Evolutionary conservation across 441 rosid species (phyloP).

Genomic region (Eutrema salsugineum): DNA sequence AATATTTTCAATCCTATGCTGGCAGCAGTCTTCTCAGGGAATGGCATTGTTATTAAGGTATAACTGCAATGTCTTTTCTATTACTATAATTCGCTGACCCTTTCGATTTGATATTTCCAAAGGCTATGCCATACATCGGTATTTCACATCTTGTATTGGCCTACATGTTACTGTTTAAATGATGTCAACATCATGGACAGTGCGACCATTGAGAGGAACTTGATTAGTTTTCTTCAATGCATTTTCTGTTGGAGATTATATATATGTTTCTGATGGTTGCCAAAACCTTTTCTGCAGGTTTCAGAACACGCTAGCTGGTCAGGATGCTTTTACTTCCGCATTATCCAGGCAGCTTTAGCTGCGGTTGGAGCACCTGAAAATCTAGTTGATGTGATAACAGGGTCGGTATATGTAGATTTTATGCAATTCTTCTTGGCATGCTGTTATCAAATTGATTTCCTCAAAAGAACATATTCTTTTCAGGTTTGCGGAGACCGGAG

Average conservation of each 20-base stretch:
- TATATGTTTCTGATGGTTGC: slow-evolving; percentile 12
- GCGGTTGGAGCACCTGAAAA: slow-evolving; percentile 98
- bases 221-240: neutral
- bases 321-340: slow-evolving; percentile 90
- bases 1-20: slow-evolving; percentile 97
- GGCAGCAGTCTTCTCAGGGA: slow-evolving; percentile 96
- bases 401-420: slow-evolving; percentile 45
- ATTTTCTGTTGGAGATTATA: neutral
- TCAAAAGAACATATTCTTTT: slow-evolving; percentile 7
- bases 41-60: slow-evolving; percentile 92
- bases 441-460: slow-evolving; percentile 10
- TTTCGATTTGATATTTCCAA: slow-evolving; percentile 7
- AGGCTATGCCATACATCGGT: slow-evolving; percentile 1
- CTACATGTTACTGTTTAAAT: slow-evolving; percentile 2
- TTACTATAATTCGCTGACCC: neutral
- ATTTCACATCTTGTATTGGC: neutral
- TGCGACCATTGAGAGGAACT: neutral
- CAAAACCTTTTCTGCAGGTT: slow-evolving; percentile 44
- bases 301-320: slow-evolving; percentile 99
- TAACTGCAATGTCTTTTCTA: neutral
- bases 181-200: neutral
- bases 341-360: slow-evolving; percentile 95
- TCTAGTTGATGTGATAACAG: slow-evolving; percentile 91
- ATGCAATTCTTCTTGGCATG: neutral
- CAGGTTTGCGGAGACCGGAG: slow-evolving; percentile 97